A percentile compares a stretch with the other conserved stretches of the same genome.
phyloP scores from a whole-genome alignment of 2,329 filamentous ascomycete genomes.

The Verticillium isaacii region DNA sequence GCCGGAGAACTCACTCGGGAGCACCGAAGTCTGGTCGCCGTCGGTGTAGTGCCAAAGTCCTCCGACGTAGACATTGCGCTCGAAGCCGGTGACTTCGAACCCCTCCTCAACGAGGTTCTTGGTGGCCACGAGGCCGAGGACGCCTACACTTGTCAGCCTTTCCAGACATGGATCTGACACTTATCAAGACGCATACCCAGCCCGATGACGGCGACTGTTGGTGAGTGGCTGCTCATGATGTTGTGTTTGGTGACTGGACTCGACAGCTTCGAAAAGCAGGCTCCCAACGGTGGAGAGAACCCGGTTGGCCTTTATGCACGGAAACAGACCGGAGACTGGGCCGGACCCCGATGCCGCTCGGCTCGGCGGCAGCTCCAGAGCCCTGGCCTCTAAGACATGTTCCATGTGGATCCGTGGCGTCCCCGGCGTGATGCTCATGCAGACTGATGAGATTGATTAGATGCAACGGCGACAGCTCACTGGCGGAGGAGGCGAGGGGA shows the following conservation, averaged over 20 bases:
- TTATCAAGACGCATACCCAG: constrained; percentile 15
- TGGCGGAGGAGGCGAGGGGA: too few relatives aligned
- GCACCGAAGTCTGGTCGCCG: constrained; percentile 30
- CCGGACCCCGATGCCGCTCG: too few relatives aligned
- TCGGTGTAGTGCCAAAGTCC: constrained; percentile 38
- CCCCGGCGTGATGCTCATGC: too few relatives aligned
- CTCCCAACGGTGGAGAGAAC: background rate
- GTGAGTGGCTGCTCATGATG: background rate
- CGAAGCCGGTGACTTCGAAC: constrained; percentile 37
- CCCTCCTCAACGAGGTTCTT: constrained; percentile 40
- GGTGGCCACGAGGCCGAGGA: constrained; percentile 31
- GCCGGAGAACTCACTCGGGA: constrained; percentile 21
- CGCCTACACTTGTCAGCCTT: constrained; percentile 17
- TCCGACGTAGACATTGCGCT: constrained; percentile 32
- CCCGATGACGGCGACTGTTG: constrained; percentile 20
- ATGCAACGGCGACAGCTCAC: too few relatives aligned
- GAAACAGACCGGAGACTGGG: too few relatives aligned
- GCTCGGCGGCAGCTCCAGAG: too few relatives aligned
- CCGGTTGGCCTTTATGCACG: too few relatives aligned
- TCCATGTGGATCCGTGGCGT: too few relatives aligned
- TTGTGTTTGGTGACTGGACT: background rate
- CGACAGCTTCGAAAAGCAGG: background rate
- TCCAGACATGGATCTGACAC: background rate
- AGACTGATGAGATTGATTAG: too few relatives aligned
- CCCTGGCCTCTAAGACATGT: too few relatives aligned